phyloP scores from a whole-genome alignment of 2,329 filamentous ascomycete genomes.

The Aureobasidium sp. region DNA sequence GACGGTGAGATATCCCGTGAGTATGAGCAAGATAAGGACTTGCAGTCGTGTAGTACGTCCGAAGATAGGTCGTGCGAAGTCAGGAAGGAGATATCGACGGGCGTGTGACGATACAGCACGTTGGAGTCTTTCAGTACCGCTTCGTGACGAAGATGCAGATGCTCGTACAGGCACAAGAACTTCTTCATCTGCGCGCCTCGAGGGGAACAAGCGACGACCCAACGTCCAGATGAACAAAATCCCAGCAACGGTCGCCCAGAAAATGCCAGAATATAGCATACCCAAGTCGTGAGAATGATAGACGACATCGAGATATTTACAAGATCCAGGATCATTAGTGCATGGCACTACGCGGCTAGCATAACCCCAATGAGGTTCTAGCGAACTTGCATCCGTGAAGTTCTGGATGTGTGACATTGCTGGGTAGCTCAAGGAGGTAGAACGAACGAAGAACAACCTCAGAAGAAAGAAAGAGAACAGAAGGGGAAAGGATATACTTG shows the following conservation, averaged over 20 bases:
- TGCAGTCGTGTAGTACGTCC: constrained; percentile 63
- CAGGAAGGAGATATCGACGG: constrained; percentile 54
- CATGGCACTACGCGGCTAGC: constrained; percentile 49
- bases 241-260: constrained; percentile 49
- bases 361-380: constrained; percentile 49
- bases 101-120: constrained; percentile 36
- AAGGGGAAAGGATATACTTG: background rate
- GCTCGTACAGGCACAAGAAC: constrained; percentile 23
- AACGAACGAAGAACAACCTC: too few species aligned
- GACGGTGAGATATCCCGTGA: constrained; percentile 52
- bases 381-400: constrained; percentile 24
- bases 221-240: constrained; percentile 34
- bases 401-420: constrained; percentile 21
- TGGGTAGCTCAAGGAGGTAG: background rate
- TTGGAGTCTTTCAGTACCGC: constrained; percentile 19
- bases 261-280: constrained; percentile 50
- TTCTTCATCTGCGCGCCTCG: constrained; percentile 24
- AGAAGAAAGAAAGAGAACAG: background rate
- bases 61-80: constrained; percentile 53
- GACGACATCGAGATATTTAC: constrained; percentile 50
- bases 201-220: constrained; percentile 14
- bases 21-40: constrained; percentile 51
- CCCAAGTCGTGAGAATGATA: constrained; percentile 48
- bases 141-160: constrained; percentile 33
- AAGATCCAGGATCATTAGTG: constrained; percentile 50